These are phyloP conservation scores for Leishmania arabica DNA, from an alignment of 208 protist species.

Conservation along the genomic window DNA sequence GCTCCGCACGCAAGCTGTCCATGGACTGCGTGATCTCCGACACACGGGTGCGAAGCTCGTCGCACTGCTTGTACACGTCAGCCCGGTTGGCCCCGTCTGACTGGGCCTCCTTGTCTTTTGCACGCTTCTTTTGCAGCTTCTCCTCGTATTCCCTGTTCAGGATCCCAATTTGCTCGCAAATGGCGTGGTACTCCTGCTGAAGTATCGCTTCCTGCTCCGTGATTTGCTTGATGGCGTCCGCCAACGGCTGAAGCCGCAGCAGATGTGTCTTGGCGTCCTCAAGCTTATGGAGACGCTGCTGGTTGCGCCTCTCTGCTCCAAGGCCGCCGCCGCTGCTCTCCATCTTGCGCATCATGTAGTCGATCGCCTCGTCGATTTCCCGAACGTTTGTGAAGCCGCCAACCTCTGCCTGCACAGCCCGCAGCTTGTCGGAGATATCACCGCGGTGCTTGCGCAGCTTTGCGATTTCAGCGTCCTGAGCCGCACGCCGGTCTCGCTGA, in stretches of 20 bases:
- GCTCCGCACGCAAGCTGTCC: conserved; percentile 42
- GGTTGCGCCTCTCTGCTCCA: conserved; percentile 49
- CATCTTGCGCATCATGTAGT: conserved; percentile 74
- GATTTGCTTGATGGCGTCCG: conserved; percentile 61
- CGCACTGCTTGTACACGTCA: conserved; percentile 64
- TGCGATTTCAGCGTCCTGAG: conserved; percentile 68
- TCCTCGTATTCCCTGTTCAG: conserved; percentile 69
- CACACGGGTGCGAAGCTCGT: conserved; percentile 43
- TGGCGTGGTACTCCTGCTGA: conserved; percentile 75
- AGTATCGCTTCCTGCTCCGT: conserved; percentile 68
- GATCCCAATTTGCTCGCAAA: conserved; percentile 72
- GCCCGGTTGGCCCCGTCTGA: conserved; percentile 33
- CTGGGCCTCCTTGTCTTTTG: conserved; percentile 57
- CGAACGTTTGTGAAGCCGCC: conserved; percentile 61
- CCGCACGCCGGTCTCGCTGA: conserved; percentile 49
- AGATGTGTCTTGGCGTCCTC: conserved; percentile 77
- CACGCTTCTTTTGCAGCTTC: conserved; percentile 47
- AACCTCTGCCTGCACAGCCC: conserved; percentile 52
- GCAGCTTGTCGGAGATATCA: conserved; percentile 54
- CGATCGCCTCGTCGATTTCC: conserved; percentile 78
- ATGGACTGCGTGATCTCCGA: conserved; percentile 57
- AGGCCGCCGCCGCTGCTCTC: conserved; percentile 78
- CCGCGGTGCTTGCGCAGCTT: conserved; percentile 54
- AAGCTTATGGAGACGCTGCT: conserved; percentile 56
- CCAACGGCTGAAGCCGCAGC: conserved; percentile 61